Evolutionary conservation across 1,139 yeast species (phyloP).

Genomic region (Diutina sp.): DNA sequence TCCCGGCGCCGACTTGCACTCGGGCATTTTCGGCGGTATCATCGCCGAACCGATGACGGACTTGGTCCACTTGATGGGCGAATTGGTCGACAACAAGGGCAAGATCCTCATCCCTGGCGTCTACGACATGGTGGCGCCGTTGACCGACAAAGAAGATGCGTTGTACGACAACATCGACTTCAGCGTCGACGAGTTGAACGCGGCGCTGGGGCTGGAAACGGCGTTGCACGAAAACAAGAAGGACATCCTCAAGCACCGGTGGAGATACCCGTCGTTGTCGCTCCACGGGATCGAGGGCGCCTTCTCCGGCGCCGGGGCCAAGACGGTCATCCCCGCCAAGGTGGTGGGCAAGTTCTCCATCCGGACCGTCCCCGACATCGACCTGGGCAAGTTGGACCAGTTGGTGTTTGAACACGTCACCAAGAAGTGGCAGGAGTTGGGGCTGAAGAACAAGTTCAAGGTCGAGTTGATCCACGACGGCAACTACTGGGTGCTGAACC

Average conservation of each 20-base stretch:
- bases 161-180: constrained; percentile 81
- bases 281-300: constrained; percentile 98
- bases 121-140: constrained; percentile 87
- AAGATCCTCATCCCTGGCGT: constrained; percentile 80
- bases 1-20: constrained; percentile 94
- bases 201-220: constrained; percentile 80
- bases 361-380: constrained; percentile 93
- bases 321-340: constrained; percentile 94
- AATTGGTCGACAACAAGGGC: constrained; percentile 72
- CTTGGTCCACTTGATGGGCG: constrained; percentile 59
- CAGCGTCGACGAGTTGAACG: constrained; percentile 71
- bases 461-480: constrained; percentile 88
- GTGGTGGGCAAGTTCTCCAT: constrained; percentile 92
- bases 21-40: constrained; percentile 96
- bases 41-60: constrained; percentile 98
- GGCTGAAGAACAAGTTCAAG: constrained; percentile 62
- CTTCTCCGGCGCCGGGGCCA: constrained; percentile 87
- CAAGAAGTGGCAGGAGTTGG: constrained; percentile 48
- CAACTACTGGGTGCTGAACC: constrained; percentile 91
- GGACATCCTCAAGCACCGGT: constrained; percentile 88
- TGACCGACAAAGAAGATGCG: constrained; percentile 65
- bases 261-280: constrained; percentile 96
- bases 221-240: constrained; percentile 66
- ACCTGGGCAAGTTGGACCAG: constrained; percentile 64
- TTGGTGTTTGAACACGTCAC: constrained; percentile 63